Conservation (phyloP, 2,329 filamentous ascomycete species). For the Ophiocordyceps australis region DNA sequence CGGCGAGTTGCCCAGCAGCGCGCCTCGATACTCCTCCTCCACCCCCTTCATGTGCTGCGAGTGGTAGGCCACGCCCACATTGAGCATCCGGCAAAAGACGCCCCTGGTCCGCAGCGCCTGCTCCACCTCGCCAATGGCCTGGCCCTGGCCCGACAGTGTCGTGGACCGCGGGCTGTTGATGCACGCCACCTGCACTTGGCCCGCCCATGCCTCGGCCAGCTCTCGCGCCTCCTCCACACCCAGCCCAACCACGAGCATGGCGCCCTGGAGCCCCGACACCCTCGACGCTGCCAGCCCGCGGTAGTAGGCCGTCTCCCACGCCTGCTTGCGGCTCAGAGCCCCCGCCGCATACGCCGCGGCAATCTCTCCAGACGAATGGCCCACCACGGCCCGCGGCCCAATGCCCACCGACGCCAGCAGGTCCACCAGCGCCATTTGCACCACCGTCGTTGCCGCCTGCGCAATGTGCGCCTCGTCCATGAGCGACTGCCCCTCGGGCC, state of each 20-base stretch:
- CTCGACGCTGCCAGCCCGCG: slow-evolving; percentile 17
- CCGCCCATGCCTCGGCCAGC: slow-evolving; percentile 8
- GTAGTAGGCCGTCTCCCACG: slow-evolving; percentile 22
- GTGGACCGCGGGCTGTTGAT: slow-evolving; percentile 23
- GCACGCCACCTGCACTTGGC: slow-evolving; percentile 19
- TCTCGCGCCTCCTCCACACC: slow-evolving; percentile 8
- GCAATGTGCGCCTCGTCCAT: slow-evolving; percentile 17
- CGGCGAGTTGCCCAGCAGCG: slow-evolving; percentile 8
- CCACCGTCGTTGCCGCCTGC: slow-evolving; percentile 21
- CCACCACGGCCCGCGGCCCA: slow-evolving; percentile 15
- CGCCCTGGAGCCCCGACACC: slow-evolving; percentile 13
- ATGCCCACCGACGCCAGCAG: slow-evolving; percentile 15
- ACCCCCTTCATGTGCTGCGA: slow-evolving; percentile 23
- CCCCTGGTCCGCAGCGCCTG: slow-evolving; percentile 11
- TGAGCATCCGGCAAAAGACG: slow-evolving; percentile 16
- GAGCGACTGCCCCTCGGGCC: slow-evolving; percentile 6
- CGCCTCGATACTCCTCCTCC: slow-evolving; percentile 14
- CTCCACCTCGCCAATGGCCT: slow-evolving; percentile 12
- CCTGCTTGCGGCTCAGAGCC: slow-evolving; percentile 15
- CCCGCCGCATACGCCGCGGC: slow-evolving; percentile 23
- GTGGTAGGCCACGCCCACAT: slow-evolving; percentile 23
- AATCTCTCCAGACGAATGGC: slow-evolving; percentile 28
- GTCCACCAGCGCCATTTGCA: slow-evolving; percentile 23
- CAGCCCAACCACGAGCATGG: slow-evolving; percentile 23
- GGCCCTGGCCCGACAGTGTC: slow-evolving; percentile 21